Percentiles rank a stretch among this genome's conserved stretches.
Conservation (phyloP, 2,329 filamentous ascomycete genomes). For the Parafenestella ontariensis region DNA sequence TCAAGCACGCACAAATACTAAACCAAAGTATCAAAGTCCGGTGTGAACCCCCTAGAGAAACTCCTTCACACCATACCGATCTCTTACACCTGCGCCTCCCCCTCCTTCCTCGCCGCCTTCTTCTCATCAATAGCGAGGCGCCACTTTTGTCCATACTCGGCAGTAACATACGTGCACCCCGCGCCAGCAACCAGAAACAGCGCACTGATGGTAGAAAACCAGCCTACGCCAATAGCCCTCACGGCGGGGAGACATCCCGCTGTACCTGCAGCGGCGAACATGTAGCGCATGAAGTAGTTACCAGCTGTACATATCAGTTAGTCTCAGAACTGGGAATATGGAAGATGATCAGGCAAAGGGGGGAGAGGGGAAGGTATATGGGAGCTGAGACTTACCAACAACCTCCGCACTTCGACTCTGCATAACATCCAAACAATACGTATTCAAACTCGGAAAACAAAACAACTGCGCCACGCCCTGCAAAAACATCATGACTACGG, state of each 20-base stretch:
- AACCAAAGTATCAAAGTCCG: too few species aligned
- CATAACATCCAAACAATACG: conserved; percentile 85
- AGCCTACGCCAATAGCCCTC: conserved; percentile 77
- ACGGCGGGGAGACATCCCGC: conserved; percentile 77
- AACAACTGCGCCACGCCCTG: conserved; percentile 78
- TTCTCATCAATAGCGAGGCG: conserved; percentile 61
- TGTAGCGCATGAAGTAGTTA: conserved; percentile 79
- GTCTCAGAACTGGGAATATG: neutral
- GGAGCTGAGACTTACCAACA: conserved; percentile 52
- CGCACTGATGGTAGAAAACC: conserved; percentile 77
- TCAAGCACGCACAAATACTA: too few species aligned
- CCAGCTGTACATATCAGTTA: conserved; percentile 59
- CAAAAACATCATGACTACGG: conserved; percentile 75
- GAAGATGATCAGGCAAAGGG: neutral
- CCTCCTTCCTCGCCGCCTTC: conserved; percentile 50
- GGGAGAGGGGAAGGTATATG: neutral
- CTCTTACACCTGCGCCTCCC: conserved; percentile 28
- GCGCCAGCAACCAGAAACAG: conserved; percentile 61
- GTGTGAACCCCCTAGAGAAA: too few species aligned
- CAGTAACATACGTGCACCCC: conserved; percentile 56
- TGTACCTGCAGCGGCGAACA: conserved; percentile 74
- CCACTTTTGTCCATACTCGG: conserved; percentile 60
- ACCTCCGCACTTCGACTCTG: conserved; percentile 74
- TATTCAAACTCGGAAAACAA: conserved; percentile 77
- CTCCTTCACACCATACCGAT: too few species aligned